Percentiles rank a stretch among this genome's conserved stretches.
These are phyloP conservation scores for Fusarium albidum DNA, from an alignment of 2,329 filamentous ascomycete genomes.

Conservation along the genomic window DNA sequence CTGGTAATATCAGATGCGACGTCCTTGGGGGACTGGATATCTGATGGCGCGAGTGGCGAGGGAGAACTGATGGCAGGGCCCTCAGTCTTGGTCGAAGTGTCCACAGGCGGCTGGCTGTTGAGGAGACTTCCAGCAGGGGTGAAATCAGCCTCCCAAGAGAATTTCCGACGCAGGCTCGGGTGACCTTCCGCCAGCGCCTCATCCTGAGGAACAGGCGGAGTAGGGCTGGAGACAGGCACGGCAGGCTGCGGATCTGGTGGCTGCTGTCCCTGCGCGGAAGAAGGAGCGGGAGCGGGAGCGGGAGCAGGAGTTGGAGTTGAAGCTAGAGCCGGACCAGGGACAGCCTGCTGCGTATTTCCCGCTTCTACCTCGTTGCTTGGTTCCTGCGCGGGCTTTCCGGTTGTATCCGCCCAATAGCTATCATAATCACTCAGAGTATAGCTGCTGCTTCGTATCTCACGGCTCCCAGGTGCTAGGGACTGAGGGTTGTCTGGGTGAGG, in stretches of 20 bases:
- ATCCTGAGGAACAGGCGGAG: constrained; percentile 5
- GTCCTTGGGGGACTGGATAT: constrained; percentile 25
- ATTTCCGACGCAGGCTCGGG: constrained; percentile 40
- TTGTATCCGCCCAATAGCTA: constrained; percentile 66
- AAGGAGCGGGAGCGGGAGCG: too few species aligned
- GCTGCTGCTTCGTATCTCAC: constrained; percentile 60
- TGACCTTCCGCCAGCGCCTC: constrained; percentile 14
- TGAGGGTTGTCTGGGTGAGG: constrained; percentile 26
- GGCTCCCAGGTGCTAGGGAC: constrained; percentile 27
- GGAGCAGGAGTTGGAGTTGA: too few species aligned
- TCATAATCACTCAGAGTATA: constrained; percentile 74
- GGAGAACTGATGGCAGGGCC: constrained; percentile 18
- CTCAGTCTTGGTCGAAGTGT: constrained; percentile 6
- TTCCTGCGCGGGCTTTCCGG: constrained; percentile 21
- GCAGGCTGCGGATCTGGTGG: not conserved
- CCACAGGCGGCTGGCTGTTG: constrained; percentile 17
- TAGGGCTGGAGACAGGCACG: constrained; percentile 2
- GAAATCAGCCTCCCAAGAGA: constrained; percentile 48
- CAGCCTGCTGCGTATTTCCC: constrained; percentile 11
- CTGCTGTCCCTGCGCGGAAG: constrained; percentile 2
- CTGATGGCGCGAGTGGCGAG: constrained; percentile 17
- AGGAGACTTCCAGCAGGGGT: constrained; percentile 31
- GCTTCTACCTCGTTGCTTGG: constrained; percentile 3
- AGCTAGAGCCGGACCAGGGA: not conserved
- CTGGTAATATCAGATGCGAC: constrained; percentile 11